Evolutionary conservation across 1,139 yeast species (phyloP).

Genomic region (Candida anutae): DNA sequence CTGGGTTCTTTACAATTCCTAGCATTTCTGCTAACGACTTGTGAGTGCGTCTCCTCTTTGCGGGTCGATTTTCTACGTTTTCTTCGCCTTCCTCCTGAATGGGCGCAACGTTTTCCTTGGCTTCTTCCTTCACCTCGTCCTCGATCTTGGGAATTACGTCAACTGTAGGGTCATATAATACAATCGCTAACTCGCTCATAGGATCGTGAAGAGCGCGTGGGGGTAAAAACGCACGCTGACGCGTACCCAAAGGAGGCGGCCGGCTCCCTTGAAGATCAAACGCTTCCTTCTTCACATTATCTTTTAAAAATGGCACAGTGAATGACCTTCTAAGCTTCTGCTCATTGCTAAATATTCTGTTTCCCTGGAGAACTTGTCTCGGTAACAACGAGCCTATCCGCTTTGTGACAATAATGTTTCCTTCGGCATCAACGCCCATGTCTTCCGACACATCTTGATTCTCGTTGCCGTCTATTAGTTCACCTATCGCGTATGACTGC

Average conservation of each 20-base stretch:
- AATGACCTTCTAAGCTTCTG: conserved; percentile 35
- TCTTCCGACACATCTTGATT: conserved; percentile 11
- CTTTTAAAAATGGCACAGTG: conserved; percentile 43
- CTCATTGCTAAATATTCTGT: conserved; percentile 21
- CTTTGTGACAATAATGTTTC: conserved; percentile 18
- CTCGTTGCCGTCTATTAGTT: conserved; percentile 14
- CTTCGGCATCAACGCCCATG: conserved; percentile 18
- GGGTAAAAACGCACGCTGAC: conserved; percentile 58
- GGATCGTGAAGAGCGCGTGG: conserved; percentile 95
- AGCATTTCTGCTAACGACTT: conserved; percentile 74
- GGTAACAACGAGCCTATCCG: conserved; percentile 47
- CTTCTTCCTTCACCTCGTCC: conserved; percentile 26
- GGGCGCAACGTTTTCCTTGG: conserved; percentile 12
- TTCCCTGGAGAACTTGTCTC: conserved; percentile 25
- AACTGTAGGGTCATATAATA: conserved; percentile 89
- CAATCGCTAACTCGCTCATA: conserved; percentile 86
- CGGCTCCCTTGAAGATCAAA: conserved; percentile 27
- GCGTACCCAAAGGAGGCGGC: conserved; percentile 79
- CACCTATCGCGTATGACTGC: conserved; percentile 24
- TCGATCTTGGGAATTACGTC: conserved; percentile 49
- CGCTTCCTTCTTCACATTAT: conserved; percentile 18
- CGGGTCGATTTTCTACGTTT: conserved; percentile 15
- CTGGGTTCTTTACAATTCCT: conserved; percentile 55
- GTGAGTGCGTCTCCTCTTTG: conserved; percentile 37
- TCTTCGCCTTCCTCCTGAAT: conserved; percentile 12